Conservation (phyloP, 352 stramenopile genomes). For the Globisporangium alternatum region DNA sequence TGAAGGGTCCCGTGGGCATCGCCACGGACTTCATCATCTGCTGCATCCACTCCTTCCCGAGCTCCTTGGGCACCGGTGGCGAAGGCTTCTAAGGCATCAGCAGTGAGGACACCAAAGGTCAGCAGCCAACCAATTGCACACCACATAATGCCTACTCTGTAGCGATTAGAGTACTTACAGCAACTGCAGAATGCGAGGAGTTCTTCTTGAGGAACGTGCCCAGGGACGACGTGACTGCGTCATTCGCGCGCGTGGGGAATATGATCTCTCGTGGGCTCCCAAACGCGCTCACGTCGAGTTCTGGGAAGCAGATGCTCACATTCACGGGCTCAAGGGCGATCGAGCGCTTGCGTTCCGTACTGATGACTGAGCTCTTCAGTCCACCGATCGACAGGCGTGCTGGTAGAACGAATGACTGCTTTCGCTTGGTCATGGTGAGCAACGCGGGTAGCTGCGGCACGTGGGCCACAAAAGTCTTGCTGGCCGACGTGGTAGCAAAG, state of each 20-base stretch:
- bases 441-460: conserved; percentile 18
- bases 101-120: background rate
- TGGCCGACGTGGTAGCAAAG: conserved; percentile 7
- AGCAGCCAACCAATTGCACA: background rate
- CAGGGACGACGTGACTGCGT: conserved; percentile 29
- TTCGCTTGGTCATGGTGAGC: background rate
- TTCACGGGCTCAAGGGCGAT: conserved; percentile 13
- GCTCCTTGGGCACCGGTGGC: conserved; percentile 11
- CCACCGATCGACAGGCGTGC: background rate
- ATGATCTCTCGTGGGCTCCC: conserved; percentile 23
- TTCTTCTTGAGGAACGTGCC: conserved; percentile 21
- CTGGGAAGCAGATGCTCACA: conserved; percentile 29
- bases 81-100: background rate
- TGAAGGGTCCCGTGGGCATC: conserved; percentile 15
- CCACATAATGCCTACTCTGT: background rate
- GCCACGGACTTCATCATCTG: conserved; percentile 25
- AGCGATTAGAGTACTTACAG: background rate
- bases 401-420: conserved; percentile 16
- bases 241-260: conserved; percentile 28
- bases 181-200: background rate
- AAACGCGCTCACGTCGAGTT: conserved; percentile 25
- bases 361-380: background rate
- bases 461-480: conserved; percentile 45
- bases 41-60: conserved; percentile 29
- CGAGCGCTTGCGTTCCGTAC: background rate